These are phyloP conservation scores for Kodamaea neixiangensis DNA, from an alignment of 805 yeast genomes.

Conservation along the genomic window DNA sequence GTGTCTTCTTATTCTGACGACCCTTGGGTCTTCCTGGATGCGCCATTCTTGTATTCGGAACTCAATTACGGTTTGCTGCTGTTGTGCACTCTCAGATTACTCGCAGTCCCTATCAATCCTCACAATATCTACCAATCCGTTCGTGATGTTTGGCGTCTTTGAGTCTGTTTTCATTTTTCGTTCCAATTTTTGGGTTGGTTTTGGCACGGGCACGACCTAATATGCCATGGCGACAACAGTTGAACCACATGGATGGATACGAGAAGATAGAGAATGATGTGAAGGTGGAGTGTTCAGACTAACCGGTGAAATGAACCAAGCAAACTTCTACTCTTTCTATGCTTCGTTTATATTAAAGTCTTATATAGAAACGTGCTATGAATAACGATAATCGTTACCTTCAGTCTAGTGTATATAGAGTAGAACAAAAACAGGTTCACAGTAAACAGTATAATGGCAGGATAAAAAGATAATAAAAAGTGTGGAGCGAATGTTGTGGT, in stretches of 20 bases:
- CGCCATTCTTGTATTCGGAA: constrained; percentile 12
- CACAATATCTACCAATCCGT: neutral
- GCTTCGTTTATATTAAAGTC: constrained; percentile 3
- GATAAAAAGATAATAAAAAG: neutral
- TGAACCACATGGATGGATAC: no score
- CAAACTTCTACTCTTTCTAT: neutral
- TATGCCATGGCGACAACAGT: no score
- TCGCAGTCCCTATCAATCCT: neutral
- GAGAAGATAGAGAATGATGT: no score
- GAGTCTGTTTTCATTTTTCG: constrained; percentile 5
- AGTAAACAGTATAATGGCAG: neutral
- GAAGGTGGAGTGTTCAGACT: no score
- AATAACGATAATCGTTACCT: neutral
- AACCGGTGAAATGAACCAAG: no score
- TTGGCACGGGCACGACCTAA: neutral
- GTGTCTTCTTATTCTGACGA: constrained; percentile 17
- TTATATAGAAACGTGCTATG: neutral
- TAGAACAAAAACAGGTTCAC: constrained; percentile 3
- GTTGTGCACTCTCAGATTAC: neutral
- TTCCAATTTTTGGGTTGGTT: neutral
- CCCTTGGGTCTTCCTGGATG: constrained; percentile 21
- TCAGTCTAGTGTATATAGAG: neutral
- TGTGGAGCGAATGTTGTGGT: neutral
- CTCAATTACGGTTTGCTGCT: neutral
- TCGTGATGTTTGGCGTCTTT: constrained; percentile 3